Evolutionary conservation across 2,329 filamentous ascomycete species (phyloP).

Genomic region (Apiospora rasikravindrae): DNA sequence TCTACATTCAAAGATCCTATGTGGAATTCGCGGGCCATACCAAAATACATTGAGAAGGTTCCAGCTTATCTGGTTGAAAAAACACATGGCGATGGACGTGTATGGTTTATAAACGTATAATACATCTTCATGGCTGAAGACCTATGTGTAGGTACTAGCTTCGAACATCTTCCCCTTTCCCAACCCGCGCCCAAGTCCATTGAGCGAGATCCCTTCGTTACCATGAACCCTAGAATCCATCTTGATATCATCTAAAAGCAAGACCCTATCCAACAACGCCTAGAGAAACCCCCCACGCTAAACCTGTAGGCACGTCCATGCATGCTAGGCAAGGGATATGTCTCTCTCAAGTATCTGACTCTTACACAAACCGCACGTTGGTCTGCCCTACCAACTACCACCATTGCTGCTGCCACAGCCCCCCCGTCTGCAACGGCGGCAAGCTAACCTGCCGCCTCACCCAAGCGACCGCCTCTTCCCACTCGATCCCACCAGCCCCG

Average conservation of each 20-base stretch:
- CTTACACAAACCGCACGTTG: background rate
- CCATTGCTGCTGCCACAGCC: background rate
- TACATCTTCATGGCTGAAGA: background rate
- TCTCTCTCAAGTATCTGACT: background rate
- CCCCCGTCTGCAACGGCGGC: background rate
- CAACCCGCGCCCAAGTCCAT: background rate
- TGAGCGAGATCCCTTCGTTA: background rate
- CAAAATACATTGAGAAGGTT: background rate
- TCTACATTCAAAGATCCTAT: too few relatives aligned
- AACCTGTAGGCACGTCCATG: background rate
- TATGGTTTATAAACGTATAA: background rate
- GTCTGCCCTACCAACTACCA: background rate
- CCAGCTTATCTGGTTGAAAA: background rate
- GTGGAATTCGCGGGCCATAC: too few relatives aligned
- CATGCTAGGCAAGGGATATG: background rate
- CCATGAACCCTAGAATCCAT: background rate
- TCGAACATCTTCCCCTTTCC: background rate
- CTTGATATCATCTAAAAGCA: background rate
- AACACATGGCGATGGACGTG: background rate
- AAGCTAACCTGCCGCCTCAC: slow-evolving; percentile 1
- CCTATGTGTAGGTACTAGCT: too few relatives aligned
- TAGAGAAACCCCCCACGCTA: background rate
- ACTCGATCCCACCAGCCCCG: background rate
- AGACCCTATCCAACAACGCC: background rate
- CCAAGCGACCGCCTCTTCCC: slow-evolving; percentile 15